Conservation (phyloP, 192 early-diverging fungal species). For the Obelidium mucronatum region DNA sequence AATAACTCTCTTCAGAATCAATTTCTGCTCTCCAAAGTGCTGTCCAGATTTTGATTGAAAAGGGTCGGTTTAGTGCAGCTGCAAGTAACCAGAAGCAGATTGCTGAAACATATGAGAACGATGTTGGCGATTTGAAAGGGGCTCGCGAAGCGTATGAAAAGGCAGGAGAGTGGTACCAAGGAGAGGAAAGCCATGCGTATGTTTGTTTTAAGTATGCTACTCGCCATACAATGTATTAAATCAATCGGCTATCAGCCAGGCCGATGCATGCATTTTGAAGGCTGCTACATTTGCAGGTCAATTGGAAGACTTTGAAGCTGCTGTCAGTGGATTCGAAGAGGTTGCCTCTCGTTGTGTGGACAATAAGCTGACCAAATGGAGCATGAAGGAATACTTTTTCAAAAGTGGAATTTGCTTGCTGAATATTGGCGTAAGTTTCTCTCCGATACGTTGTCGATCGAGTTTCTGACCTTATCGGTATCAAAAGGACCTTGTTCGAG, state of each 20-base stretch:
- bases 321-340: conserved; percentile 89
- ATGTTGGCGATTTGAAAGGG: conserved; percentile 77
- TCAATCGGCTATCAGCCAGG: conserved; percentile 60
- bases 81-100: conserved; percentile 95
- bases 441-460: no score
- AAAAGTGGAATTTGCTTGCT: conserved; percentile 95
- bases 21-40: conserved; percentile 78
- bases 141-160: conserved; percentile 88
- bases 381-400: conserved; percentile 94
- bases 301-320: conserved; percentile 86
- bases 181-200: conserved; percentile 89
- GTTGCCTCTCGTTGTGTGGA: conserved; percentile 86
- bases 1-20: conserved; percentile 68
- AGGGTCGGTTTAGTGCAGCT: conserved; percentile 86
- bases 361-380: conserved; percentile 94
- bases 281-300: conserved; percentile 91
- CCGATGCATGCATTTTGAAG: conserved; percentile 90
- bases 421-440: conserved; percentile 68
- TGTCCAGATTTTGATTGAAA: conserved; percentile 81
- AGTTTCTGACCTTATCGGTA: not conserved
- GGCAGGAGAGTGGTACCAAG: conserved; percentile 93
- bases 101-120: conserved; percentile 89
- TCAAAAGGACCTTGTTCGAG: conserved; percentile 76
- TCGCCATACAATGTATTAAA: not conserved
- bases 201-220: conserved; percentile 28